Evolutionary conservation across 2,329 filamentous ascomycete genomes (phyloP), one percentile per base, ranked within the genome.

Genomic region (Seiridium cupressi): DNA sequence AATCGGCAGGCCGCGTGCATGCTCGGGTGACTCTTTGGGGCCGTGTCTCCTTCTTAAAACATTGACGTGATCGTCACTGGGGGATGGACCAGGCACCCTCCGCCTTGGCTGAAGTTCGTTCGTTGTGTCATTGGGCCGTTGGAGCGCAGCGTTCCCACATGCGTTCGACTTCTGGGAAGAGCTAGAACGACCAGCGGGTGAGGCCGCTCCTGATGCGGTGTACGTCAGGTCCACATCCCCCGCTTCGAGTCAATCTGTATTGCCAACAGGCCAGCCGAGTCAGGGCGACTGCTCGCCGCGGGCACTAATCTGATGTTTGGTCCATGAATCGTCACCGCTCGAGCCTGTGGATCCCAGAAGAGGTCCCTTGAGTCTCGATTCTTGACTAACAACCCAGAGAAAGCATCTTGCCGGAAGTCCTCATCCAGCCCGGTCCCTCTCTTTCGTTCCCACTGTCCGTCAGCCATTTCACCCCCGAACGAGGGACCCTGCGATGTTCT

Each of bases 281-380:
- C 54, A 57, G 40, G 18, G 35, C 31, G n/a, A 34, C 47, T 34
- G n/a, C 26, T 57, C 54, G 35, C 26, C 32, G 54, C 54, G 54
- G 54, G 54, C 54, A 57, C 54, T 57, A 57, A 47, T 11, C n/a
- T 38, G 13, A 51, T 32, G 44, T n/a, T 44, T 34, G 42, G 44
- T 46, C 40, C 47, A 49, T 53, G 54, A 35, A 57, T 57, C 54
- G 54, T 57, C 54, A 57, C 54, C 54, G 54, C 54, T 57, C n/a
- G 38, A 38, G 34, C 49, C 49, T 35, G 49, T 53, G 38, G 53
- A 55, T 32, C 13, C 53, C 36, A 26, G 9, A 35, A 42, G 18
- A 42, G 38, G 7, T 42, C 35, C 36, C 18, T 32, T 55, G 51
- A 47, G 26, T 55, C 38, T 55, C 35, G 49, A 53, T 35, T 53